Conservation (phyloP, 192 early-diverging fungal species). For the Hyaloraphidium curvatum region DNA sequence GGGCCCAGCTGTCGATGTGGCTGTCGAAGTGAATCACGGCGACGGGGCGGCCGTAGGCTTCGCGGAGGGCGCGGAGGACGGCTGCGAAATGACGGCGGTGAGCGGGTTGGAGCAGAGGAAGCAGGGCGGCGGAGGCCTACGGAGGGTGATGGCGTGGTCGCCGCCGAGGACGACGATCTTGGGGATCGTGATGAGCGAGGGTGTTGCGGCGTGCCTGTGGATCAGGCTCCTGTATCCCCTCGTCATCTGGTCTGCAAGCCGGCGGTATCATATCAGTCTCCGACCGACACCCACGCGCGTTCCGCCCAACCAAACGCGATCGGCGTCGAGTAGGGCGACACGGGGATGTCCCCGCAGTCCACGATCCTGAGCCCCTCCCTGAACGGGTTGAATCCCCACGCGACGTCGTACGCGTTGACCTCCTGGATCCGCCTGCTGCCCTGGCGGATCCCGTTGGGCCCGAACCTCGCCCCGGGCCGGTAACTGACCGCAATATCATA, state of each 20-base stretch:
- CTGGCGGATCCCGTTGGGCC: background rate
- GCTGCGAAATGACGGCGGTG: too few species aligned
- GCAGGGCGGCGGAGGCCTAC: too few species aligned
- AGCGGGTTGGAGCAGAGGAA: too few species aligned
- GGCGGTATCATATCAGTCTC: background rate
- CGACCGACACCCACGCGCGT: background rate
- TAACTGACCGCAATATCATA: slow-evolving; percentile 2
- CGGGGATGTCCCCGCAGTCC: background rate
- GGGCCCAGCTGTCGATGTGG: background rate
- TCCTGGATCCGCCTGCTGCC: background rate
- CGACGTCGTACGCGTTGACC: too few species aligned
- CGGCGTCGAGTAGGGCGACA: background rate
- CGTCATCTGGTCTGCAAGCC: background rate
- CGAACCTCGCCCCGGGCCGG: background rate
- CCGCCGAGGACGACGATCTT: background rate
- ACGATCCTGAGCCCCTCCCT: background rate
- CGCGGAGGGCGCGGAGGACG: background rate
- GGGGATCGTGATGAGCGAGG: background rate
- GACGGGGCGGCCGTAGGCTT: background rate
- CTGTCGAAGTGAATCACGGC: slow-evolving; percentile 2
- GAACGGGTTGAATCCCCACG: background rate
- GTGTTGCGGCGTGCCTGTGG: background rate
- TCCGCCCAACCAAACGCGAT: background rate
- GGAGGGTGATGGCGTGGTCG: background rate
- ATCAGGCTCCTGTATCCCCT: background rate